Evolutionary conservation across 805 yeast species (phyloP), one percentile per base, ranked within the genome.

Genomic region (Saccharomycopsis selenospora): DNA sequence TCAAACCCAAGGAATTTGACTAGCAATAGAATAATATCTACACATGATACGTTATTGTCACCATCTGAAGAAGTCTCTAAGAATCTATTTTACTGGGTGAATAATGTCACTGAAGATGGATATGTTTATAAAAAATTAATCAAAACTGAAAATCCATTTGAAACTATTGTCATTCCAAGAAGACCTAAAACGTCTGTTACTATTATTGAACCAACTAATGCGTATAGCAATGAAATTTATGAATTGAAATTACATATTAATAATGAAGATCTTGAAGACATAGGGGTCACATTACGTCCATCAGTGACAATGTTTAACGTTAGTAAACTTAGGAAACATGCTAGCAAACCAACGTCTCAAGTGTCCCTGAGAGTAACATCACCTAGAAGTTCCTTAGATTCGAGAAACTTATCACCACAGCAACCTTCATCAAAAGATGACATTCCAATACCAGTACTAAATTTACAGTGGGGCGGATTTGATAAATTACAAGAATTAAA

Each of bases 141-240:
- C 8, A 51, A 51, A 8, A 46, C 56, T 2, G 18, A 17, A 2
- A 50, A 53, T n/a, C 65, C 66, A 3, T 42, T 42, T 6, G 30
- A 47, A 4, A 50, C 53, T 25, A 65, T 65, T 30, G 60, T 69
- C 2, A 55, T 68, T 5, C 75, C 77, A 13, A 64, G 69, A 43
- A 56, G 64, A 2, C 77, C 77, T 4, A 56, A 63, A 2, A 59
- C 66, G 0, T 59, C 55, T 17, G 56, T 66, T 3, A 41, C 42
- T 0, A 46, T 68, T 4, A 55, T 53, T 1, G 53, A 59, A 18
- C 45, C 60, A 0, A 61, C 64, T 4, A 48, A 51, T 40, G 67
- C 63, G 0, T 60, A 61, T 40, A 55, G 58, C 26, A 70, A 71
- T 8, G 70, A 70, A 47, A 51, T 43, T 0, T 54, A 64, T 20